A percentile compares a stretch with the other conserved stretches of the same genome.
phyloP scores from a whole-genome alignment of 1,139 yeast species.

The Scheffersomyces segobiensis region DNA sequence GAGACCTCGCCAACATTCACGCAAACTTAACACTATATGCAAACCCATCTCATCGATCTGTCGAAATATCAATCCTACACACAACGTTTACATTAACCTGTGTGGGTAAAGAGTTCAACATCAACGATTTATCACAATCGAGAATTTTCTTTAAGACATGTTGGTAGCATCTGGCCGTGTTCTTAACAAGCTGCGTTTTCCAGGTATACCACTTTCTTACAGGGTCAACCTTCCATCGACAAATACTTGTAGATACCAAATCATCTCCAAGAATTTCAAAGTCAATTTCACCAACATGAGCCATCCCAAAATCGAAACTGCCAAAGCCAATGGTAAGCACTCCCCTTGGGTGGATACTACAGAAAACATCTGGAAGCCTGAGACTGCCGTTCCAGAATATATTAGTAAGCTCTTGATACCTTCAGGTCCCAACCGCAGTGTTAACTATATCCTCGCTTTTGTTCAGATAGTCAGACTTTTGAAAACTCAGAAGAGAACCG shows the following conservation, averaged over 20 bases:
- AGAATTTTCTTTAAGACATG: not conserved
- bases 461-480: conserved; percentile 73
- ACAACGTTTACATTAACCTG: not conserved
- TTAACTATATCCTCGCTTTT: conserved; percentile 65
- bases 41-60: not conserved
- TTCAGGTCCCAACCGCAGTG: conserved; percentile 16
- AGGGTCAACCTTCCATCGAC: not conserved
- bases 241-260: not conserved
- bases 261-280: not conserved
- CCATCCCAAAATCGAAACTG: not conserved
- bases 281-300: not conserved
- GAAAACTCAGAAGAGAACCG: conserved; percentile 84
- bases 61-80: not conserved
- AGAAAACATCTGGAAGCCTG: conserved; percentile 55
- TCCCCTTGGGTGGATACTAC: conserved; percentile 6
- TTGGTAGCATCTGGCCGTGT: not conserved
- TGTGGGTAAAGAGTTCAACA: not conserved
- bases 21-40: not conserved
- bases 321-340: not conserved
- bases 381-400: conserved; percentile 54
- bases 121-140: not conserved
- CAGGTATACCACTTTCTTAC: not conserved
- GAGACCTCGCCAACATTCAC: not conserved
- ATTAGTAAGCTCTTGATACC: conserved; percentile 44
- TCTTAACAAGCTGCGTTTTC: not conserved